Evolutionary conservation across 176 grass and related monocot species (phyloP), one percentile per base, ranked within the genome.

Genomic region (Dendrocalamus sinicus): DNA sequence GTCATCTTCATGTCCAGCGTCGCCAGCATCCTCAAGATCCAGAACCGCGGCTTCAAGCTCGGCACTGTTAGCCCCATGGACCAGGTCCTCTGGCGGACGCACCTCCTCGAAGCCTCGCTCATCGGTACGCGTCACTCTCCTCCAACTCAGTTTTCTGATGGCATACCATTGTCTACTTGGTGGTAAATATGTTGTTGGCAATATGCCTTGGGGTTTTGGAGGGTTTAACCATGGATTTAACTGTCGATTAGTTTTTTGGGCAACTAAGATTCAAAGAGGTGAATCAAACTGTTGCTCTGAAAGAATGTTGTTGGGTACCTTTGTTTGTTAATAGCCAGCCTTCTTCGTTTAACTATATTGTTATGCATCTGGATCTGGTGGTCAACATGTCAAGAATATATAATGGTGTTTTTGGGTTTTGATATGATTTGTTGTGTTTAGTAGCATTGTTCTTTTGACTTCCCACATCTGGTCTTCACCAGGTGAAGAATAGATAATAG

Each of bases 11-110:
- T 89, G 32, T 95, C 96, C 67, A 93, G 75, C 72, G 84, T 98
- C 23, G 59, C 93, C 47, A 95, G 88, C 81, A 91, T 98, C 70
- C 87, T 95, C 73, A 95, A 85, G 87, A 98, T 98, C 81, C 96
- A 98, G 96, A 89, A 93, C 70, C 46, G 91, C 51, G 89, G 93
- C 0, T 57, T 88, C 61, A 94, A 91, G 83, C 90, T 98, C 46
- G 96, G 96, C 55, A 91, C 90, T 9, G 81, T 95, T 54, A 94
- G 92, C 60, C 96, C 96, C 48, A 95, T 95, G 96, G 96, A 98
- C 83, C 96, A 98, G 90, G 93, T 98, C 84, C 88, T 98, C 48
- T 98, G 96, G 96, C 61, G 93, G 76, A 95, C 96, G 13, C 93
- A 98, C 77, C 93, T 95, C 71, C 89, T 98, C 73, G 96, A 98